phyloP scores from a whole-genome alignment of 2,329 filamentous ascomycete genomes.

The Neopestalotiopsis clavispora region DNA sequence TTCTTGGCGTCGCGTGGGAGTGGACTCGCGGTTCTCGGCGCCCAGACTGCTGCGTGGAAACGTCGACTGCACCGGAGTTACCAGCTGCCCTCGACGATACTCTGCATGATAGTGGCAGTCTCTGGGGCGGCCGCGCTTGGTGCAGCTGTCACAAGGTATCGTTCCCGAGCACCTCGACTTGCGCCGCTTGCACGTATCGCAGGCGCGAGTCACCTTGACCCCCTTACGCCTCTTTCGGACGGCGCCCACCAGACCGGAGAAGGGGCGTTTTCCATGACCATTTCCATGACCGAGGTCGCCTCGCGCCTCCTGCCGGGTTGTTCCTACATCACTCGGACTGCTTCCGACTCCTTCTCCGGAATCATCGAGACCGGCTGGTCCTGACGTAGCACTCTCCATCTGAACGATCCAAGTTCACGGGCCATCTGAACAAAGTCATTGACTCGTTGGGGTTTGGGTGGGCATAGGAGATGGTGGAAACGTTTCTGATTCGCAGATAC shows the following conservation, averaged over 20 bases:
- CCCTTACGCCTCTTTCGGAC: conserved; percentile 24
- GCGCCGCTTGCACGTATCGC: conserved; percentile 43
- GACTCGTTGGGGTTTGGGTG: not conserved
- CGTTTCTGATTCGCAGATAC: not conserved
- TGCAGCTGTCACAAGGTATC: conserved; percentile 39
- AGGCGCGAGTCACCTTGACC: conserved; percentile 32
- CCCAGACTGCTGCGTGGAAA: not conserved
- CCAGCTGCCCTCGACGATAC: conserved; percentile 42
- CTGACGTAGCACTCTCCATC: not conserved
- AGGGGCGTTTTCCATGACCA: not conserved
- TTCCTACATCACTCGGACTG: not conserved
- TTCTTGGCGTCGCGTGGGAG: conserved; percentile 8
- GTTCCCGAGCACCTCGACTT: conserved; percentile 44
- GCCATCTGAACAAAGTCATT: not conserved
- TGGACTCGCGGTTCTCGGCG: conserved; percentile 9
- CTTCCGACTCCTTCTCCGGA: not conserved
- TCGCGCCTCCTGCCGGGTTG: not conserved
- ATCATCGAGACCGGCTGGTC: not conserved
- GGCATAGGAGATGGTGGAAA: not conserved
- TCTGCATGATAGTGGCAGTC: conserved; percentile 41
- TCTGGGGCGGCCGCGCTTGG: not conserved
- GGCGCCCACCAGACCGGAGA: not conserved
- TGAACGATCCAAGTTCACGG: not conserved
- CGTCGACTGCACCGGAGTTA: conserved; percentile 35
- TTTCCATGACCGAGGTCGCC: not conserved